Evolutionary conservation across 1,284 basidiomycete genomes (phyloP).

Genomic region (Ceratobasidium sp.): DNA sequence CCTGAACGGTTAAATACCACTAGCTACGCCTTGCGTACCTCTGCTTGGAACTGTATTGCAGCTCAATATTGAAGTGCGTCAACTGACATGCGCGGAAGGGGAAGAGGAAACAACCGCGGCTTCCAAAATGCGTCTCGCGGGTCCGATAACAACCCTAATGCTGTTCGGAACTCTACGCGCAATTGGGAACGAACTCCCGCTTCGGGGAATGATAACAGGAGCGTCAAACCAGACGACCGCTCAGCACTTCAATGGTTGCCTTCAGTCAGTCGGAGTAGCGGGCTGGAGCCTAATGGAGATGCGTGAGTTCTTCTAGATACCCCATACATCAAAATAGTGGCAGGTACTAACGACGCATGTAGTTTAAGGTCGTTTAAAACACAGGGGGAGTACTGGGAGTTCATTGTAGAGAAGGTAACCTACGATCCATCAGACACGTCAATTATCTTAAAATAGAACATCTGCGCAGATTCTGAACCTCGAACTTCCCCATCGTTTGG

Average conservation of each 20-base stretch:
- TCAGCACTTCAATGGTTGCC: slow-evolving; percentile 14
- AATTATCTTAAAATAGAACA: not conserved
- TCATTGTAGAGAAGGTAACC: slow-evolving; percentile 19
- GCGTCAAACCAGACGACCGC: not conserved
- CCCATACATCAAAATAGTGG: not conserved
- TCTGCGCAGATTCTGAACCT: not conserved
- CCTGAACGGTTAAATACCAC: too few relatives aligned
- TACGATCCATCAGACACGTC: too few relatives aligned
- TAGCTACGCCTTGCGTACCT: too few relatives aligned
- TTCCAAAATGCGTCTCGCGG: not conserved
- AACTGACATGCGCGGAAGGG: slow-evolving; percentile 19
- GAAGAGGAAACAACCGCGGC: slow-evolving; percentile 10
- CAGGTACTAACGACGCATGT: not conserved
- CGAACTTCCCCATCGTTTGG: not conserved
- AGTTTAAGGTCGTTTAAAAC: slow-evolving; percentile 24
- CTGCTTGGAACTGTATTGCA: too few relatives aligned
- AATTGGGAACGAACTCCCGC: slow-evolving; percentile 23
- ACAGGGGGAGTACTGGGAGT: slow-evolving; percentile 28
- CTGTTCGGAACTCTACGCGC: slow-evolving; percentile 20
- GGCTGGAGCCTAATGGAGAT: slow-evolving; percentile 34
- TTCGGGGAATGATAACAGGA: not conserved
- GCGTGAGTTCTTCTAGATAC: slow-evolving; percentile 2
- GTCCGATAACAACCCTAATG: not conserved
- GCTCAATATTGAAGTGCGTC: too few relatives aligned
- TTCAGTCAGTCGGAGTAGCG: slow-evolving; percentile 31